Conservation (phyloP, 2,329 filamentous ascomycete genomes). For the Neospermospora avenae region DNA sequence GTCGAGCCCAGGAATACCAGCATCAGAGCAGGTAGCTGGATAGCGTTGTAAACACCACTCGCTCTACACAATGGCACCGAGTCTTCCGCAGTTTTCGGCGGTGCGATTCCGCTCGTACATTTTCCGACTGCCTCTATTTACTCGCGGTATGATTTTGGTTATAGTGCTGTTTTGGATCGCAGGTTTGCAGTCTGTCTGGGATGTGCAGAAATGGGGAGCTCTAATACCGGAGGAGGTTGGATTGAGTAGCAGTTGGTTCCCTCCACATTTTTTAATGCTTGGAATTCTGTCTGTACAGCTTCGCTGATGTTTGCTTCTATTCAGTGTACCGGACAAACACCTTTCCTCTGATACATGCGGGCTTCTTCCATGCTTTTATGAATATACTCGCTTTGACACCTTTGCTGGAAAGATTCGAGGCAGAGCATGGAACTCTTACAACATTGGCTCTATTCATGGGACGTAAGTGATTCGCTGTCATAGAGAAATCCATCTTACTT, state of each 20-base stretch:
- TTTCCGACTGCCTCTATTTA: conserved; percentile 83
- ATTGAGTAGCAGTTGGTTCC: conserved; percentile 63
- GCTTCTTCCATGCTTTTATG: conserved; percentile 74
- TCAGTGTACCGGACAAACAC: conserved; percentile 90
- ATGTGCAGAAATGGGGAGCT: conserved; percentile 72
- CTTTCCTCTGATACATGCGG: conserved; percentile 81
- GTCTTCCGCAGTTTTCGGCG: conserved; percentile 58
- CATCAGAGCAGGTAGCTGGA: background rate
- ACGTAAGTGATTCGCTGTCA: conserved; percentile 56
- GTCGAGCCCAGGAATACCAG: background rate
- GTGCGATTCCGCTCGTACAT: conserved; percentile 76
- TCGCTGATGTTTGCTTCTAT: conserved; percentile 12
- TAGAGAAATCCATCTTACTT: background rate
- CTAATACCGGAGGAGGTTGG: conserved; percentile 75
- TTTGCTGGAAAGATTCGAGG: conserved; percentile 90
- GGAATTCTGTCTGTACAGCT: background rate
- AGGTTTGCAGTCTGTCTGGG: conserved; percentile 66
- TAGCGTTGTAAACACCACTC: background rate
- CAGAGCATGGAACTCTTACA: conserved; percentile 85
- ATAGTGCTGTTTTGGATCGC: conserved; percentile 69
- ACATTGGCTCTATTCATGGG: conserved; percentile 86
- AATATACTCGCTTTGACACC: conserved; percentile 80
- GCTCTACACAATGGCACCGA: conserved; percentile 28
- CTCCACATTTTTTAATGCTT: no score
- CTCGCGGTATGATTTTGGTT: conserved; percentile 63